A percentile compares a stretch with the other conserved stretches of the same genome.
phyloP scores from a whole-genome alignment of 2,329 filamentous ascomycete genomes.

The Paraconiothyrium brasiliense region DNA sequence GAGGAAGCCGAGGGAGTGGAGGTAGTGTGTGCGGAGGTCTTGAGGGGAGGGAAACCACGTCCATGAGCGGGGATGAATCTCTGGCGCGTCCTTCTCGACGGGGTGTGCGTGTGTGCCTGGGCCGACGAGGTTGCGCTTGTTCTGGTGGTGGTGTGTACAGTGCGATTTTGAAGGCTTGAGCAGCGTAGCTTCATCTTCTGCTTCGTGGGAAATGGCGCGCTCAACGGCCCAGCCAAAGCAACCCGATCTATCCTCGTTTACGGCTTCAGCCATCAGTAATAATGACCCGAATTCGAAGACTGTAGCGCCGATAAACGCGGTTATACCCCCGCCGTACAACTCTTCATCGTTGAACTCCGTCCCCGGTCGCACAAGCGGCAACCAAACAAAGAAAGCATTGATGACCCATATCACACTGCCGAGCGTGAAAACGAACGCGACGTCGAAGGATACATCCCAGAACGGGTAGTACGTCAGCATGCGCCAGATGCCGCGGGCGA shows the following conservation, averaged over 20 bases:
- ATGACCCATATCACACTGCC: slow-evolving; percentile 57
- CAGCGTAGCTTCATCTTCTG: slow-evolving; percentile 23
- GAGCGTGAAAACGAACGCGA: slow-evolving; percentile 63
- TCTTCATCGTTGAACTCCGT: slow-evolving; percentile 65
- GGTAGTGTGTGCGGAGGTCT: slow-evolving; percentile 68
- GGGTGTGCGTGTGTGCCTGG: slow-evolving; percentile 12
- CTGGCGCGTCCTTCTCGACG: not conserved
- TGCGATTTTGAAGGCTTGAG: slow-evolving; percentile 26
- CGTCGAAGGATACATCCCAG: slow-evolving; percentile 67
- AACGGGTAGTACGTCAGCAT: slow-evolving; percentile 59
- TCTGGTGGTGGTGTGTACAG: slow-evolving; percentile 50
- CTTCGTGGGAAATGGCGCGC: slow-evolving; percentile 51
- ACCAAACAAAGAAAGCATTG: slow-evolving; percentile 71
- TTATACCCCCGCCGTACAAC: slow-evolving; percentile 66
- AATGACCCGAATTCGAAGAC: slow-evolving; percentile 72
- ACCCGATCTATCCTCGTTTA: slow-evolving; percentile 71
- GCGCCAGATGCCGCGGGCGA: not conserved
- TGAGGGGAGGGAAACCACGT: slow-evolving; percentile 67
- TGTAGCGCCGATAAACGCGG: slow-evolving; percentile 72
- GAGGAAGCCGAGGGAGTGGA: slow-evolving; percentile 70
- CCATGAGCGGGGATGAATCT: slow-evolving; percentile 51
- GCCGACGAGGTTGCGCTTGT: slow-evolving; percentile 44
- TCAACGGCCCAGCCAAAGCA: slow-evolving; percentile 77
- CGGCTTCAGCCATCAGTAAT: slow-evolving; percentile 71
- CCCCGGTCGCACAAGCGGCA: slow-evolving; percentile 64